These are phyloP conservation scores for Metschnikowia lachancei DNA, from an alignment of 805 yeast genomes.

Conservation along the genomic window DNA sequence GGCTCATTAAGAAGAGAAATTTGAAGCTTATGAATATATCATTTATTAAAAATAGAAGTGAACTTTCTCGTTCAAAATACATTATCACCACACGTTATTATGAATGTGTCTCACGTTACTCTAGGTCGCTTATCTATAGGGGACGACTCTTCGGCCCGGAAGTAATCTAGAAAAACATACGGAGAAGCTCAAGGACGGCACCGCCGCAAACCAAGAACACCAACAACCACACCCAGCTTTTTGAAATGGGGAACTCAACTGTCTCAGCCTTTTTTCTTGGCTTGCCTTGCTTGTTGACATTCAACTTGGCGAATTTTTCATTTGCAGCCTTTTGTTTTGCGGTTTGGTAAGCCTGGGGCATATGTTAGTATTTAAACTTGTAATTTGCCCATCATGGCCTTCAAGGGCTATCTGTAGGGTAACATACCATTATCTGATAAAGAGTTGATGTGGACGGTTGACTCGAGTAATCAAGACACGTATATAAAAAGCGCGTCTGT, in stretches of 20 bases:
- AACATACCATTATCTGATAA: slow-evolving; percentile 2
- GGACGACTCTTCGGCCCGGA: background rate
- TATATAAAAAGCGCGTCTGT: slow-evolving; percentile 4
- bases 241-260: slow-evolving; percentile 53
- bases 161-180: slow-evolving; percentile 40
- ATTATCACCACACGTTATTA: background rate
- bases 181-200: slow-evolving; percentile 67
- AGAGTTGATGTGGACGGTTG: background rate
- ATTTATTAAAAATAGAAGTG: background rate
- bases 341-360: slow-evolving; percentile 64
- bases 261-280: slow-evolving; percentile 45
- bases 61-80: background rate
- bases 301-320: slow-evolving; percentile 71
- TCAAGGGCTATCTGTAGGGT: background rate
- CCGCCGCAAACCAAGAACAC: slow-evolving; percentile 78
- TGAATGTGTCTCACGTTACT: background rate
- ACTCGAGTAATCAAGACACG: slow-evolving; percentile 2
- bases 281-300: slow-evolving; percentile 74
- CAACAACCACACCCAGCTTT: slow-evolving; percentile 59
- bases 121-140: background rate
- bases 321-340: slow-evolving; percentile 89
- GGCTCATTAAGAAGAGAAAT: background rate
- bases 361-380: background rate
- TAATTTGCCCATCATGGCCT: background rate
- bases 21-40: background rate